These are phyloP conservation scores for Fraxinus angustifolia DNA, from an alignment of 305 asterid species.

Conservation along the genomic window DNA sequence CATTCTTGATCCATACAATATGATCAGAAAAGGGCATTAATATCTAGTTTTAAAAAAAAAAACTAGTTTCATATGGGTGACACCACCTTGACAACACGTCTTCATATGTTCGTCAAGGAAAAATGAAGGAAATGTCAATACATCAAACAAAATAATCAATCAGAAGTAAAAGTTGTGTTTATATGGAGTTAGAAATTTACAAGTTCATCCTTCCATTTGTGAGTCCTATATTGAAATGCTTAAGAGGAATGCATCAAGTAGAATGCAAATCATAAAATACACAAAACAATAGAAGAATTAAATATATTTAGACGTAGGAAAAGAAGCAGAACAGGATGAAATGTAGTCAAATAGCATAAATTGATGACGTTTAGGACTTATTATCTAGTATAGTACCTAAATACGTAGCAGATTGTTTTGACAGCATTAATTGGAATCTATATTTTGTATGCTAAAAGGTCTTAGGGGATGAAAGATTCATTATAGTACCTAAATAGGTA, in stretches of 20 bases:
- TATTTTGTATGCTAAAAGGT: neutral
- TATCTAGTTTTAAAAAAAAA: neutral
- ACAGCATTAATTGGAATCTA: neutral
- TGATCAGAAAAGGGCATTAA: constrained; percentile 3
- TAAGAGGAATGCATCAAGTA: neutral
- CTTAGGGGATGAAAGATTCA: neutral
- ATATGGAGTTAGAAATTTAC: neutral
- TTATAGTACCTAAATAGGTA: neutral
- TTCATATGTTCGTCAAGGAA: neutral
- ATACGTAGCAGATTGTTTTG: neutral
- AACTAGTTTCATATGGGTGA: neutral
- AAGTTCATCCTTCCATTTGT: neutral
- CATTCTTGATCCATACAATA: neutral
- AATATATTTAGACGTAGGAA: neutral
- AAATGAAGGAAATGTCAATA: neutral
- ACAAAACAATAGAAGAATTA: neutral
- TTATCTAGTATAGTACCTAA: neutral
- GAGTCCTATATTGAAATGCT: neutral
- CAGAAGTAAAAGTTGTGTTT: neutral
- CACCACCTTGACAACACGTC: neutral
- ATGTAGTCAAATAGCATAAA: neutral
- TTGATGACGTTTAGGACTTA: neutral
- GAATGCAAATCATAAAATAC: neutral
- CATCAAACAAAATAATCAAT: neutral
- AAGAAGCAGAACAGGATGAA: neutral